Conservation (phyloP, 2,329 filamentous ascomycete genomes). For the Fusarium albosuccineum region DNA sequence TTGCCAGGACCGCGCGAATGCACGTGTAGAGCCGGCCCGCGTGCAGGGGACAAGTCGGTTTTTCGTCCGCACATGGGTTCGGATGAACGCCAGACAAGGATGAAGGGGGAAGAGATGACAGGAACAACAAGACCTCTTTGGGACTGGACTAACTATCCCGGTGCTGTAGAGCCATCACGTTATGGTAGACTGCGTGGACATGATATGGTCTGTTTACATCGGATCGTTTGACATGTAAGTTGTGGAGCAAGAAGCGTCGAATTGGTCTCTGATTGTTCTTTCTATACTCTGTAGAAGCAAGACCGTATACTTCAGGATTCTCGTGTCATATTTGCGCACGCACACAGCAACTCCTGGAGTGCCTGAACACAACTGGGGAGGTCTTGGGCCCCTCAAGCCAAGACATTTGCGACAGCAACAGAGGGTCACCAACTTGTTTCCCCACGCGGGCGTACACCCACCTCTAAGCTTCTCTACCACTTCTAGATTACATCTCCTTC, state of each 20-base stretch:
- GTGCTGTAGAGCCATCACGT: too few species aligned
- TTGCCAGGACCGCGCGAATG: constrained; percentile 2
- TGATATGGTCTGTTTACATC: too few species aligned
- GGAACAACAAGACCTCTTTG: constrained; percentile 6
- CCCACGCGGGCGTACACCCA: background rate
- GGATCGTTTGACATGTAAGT: too few species aligned
- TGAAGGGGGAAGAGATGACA: constrained; percentile 2
- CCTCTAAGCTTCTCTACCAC: background rate
- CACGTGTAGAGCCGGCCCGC: constrained; percentile 25
- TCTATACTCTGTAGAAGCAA: too few species aligned
- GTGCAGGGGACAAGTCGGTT: constrained; percentile 8
- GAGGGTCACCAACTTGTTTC: background rate
- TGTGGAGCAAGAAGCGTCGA: too few species aligned
- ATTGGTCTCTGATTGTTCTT: too few species aligned
- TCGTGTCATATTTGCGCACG: background rate
- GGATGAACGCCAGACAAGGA: constrained; percentile 25
- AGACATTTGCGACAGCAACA: background rate
- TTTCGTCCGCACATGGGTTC: constrained; percentile 2
- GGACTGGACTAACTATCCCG: too few species aligned
- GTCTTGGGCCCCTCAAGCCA: background rate
- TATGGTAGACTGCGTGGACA: too few species aligned
- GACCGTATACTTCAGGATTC: too few species aligned
- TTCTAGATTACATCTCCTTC: background rate
- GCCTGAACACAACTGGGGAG: too few species aligned
- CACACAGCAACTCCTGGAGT: too few species aligned